Evolutionary conservation across 345 rosid species (phyloP).

Genomic region (Heritiera fomes): DNA sequence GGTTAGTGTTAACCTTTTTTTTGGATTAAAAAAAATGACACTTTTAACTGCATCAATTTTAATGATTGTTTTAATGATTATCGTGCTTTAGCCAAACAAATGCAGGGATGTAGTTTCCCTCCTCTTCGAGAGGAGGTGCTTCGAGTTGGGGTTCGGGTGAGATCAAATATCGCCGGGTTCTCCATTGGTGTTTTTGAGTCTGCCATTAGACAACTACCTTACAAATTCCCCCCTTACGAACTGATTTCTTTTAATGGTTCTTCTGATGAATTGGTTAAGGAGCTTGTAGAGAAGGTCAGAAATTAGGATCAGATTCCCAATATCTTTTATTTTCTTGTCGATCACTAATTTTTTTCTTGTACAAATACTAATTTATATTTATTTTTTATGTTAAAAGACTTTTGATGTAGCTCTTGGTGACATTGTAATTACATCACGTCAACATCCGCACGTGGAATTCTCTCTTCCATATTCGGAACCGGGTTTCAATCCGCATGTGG

Average conservation of each 20-base stretch:
- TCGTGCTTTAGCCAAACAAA: neutral
- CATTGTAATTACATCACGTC: slow-evolving; percentile 9
- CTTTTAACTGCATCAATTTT: too few relatives aligned
- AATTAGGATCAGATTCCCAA: too few relatives aligned
- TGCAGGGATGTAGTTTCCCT: too few relatives aligned
- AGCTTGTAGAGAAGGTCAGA: neutral
- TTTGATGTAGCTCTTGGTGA: slow-evolving; percentile 23
- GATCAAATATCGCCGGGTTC: neutral
- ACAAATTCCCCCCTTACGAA: neutral
- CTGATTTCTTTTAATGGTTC: neutral
- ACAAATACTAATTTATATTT: neutral
- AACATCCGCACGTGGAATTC: too few relatives aligned
- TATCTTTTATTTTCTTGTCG: too few relatives aligned
- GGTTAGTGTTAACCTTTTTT: neutral
- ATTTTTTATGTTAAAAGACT: neutral
- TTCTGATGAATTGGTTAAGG: neutral
- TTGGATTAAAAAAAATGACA: too few relatives aligned
- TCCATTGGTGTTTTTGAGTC: neutral
- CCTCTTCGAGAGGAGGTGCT: too few relatives aligned
- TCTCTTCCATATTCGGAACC: too few relatives aligned
- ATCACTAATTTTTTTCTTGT: too few relatives aligned
- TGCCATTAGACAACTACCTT: neutral
- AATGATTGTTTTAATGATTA: too few relatives aligned
- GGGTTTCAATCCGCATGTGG: neutral
- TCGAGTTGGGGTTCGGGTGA: neutral